Evolutionary conservation across 1,139 yeast genomes (phyloP), one percentile per base, ranked within the genome.

Genomic region (Candida tropicalis): DNA sequence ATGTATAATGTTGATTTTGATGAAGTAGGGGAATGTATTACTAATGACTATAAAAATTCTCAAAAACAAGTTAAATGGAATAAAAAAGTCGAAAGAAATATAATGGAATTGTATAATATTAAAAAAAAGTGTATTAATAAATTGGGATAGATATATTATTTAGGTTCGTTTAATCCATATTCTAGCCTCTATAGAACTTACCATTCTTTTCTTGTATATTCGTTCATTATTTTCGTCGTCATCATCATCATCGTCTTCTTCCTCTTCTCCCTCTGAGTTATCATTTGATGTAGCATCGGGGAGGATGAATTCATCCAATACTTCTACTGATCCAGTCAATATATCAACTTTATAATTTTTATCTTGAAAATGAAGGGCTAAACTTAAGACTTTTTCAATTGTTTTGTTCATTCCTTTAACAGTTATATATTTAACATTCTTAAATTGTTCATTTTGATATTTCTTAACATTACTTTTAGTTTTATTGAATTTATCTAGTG

Each of bases 341-440:
- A 82, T 57, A 23, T 82, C 86, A 5, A 83, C 77, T 47, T 60
- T 68, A 52, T 71, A 66, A 9, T 70, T 66, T 39, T 68, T 60
- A 20, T 73, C 74, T 32, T 66, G 67, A 56, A 78, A 83, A 48
- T 75, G 70, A 22, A 79, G 57, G 0, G 78, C 88, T 1, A 84
- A 50, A 10, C 78, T 63, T 9, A 82, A 47, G 0, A 83, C 75
- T 54, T 76, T 82, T 38, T 71, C 78, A 5, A 82, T 77, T 5
- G 87, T 75, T 41, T 73, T 75, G 1, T 91, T 91, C 88, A 84
- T 83, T 0, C 89, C 93, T 48, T 79, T 66, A 2, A 85, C 73
- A 0, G 75, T 68, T 12, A 84, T 65, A 54, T 67, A 77, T 33
- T 69, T 60, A 1, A 69, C 65, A 26, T 68, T 63, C 43, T 65